These are phyloP conservation scores for Volvox carteri DNA, from an alignment of 163 green algal species.

Conservation along the genomic window DNA sequence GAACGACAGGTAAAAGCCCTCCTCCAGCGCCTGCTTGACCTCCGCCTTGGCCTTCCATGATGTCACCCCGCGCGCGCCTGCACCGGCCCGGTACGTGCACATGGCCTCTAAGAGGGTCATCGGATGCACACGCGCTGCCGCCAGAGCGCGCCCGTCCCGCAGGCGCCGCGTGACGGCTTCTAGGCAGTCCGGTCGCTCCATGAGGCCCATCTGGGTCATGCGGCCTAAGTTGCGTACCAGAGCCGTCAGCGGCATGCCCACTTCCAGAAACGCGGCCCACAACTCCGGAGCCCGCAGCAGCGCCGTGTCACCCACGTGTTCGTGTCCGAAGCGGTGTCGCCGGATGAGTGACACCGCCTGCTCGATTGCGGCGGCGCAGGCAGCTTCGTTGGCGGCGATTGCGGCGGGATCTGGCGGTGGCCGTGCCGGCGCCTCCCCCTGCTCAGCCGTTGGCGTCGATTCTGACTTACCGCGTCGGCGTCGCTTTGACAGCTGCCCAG, in stretches of 20 bases:
- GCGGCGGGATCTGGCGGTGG: neutral
- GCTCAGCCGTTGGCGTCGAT: neutral
- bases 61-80: neutral
- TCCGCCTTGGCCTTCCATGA: neutral
- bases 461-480: neutral
- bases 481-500: neutral
- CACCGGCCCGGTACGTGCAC: constrained; percentile 29
- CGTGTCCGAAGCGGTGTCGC: constrained; percentile 53
- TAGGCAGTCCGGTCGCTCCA: neutral
- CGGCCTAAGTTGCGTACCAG: constrained; percentile 58
- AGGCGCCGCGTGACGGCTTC: neutral
- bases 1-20: constrained; percentile 53
- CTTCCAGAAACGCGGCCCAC: constrained; percentile 47
- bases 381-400: constrained; percentile 2
- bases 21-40: constrained; percentile 46
- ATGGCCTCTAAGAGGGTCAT: constrained; percentile 53
- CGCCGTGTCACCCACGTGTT: constrained; percentile 50
- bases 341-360: constrained; percentile 5
- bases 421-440: neutral
- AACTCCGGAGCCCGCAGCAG: constrained; percentile 36
- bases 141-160: neutral
- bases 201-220: constrained; percentile 31
- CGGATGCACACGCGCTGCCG: constrained; percentile 45
- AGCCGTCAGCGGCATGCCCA: constrained; percentile 53
- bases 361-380: neutral